These are phyloP conservation scores for Nitzschia inconspicua DNA, from an alignment of 108 stramenopile species.

Conservation along the genomic window DNA sequence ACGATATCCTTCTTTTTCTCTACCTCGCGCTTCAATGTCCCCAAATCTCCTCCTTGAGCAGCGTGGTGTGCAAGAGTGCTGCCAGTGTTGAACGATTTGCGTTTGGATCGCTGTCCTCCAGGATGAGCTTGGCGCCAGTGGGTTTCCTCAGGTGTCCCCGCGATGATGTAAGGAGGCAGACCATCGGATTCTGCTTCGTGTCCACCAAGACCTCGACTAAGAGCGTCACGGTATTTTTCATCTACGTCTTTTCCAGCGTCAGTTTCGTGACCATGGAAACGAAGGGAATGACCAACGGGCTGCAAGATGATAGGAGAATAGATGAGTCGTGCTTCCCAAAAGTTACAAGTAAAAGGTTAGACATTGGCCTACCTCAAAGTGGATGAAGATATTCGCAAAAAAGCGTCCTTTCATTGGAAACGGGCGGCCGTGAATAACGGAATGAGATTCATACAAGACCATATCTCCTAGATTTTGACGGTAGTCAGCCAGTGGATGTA, in stretches of 20 bases:
- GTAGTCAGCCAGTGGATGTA: background rate
- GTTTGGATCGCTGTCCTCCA: slow-evolving; percentile 11
- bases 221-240: slow-evolving; percentile 44
- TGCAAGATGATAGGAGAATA: no score
- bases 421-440: slow-evolving; percentile 65
- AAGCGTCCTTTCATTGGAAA: slow-evolving; percentile 30
- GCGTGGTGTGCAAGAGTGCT: slow-evolving; percentile 60
- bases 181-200: slow-evolving; percentile 61
- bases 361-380: no score
- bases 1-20: slow-evolving; percentile 50
- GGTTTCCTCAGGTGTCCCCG: slow-evolving; percentile 58
- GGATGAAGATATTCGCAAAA: slow-evolving; percentile 17
- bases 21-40: slow-evolving; percentile 36
- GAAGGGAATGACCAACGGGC: slow-evolving; percentile 67
- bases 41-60: slow-evolving; percentile 65
- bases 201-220: slow-evolving; percentile 41
- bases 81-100: slow-evolving; percentile 50
- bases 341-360: no score
- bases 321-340: no score
- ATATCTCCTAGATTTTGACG: slow-evolving; percentile 82
- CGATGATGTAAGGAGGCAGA: slow-evolving; percentile 66
- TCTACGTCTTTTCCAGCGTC: slow-evolving; percentile 39
- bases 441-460: slow-evolving; percentile 82
- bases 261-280: slow-evolving; percentile 56
- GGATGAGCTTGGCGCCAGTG: slow-evolving; percentile 62